Evolutionary conservation across 2,329 filamentous ascomycete genomes (phyloP), one percentile per base, ranked within the genome.

Genomic region (Drechslerella coelobrocha): DNA sequence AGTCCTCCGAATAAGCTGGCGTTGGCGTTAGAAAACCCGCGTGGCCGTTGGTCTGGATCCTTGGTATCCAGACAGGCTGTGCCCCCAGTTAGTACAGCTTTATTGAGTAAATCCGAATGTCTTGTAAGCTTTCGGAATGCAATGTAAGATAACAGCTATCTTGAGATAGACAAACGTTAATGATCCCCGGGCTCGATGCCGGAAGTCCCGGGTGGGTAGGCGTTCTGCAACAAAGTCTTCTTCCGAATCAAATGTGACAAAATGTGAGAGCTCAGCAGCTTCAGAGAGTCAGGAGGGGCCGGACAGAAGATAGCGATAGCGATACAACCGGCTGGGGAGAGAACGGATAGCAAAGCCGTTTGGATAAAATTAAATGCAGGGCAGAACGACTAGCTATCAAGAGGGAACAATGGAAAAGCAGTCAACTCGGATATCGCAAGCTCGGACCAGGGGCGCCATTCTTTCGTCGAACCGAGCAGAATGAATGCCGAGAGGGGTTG

Each of bases 391-490:
- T 14, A 14, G 48, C n/a, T 69, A 69, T 69, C 65, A 69, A 39
- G 65, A 69, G 50, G 59, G 34, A 48, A 61, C 65, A 69, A 62
- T 31, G 34, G 65, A 69, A 69, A 43, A 39, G 57, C 57, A 69
- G 57, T 69, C 52, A 61, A 69, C 47, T 62, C 45, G 59, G 57
- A 69, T 69, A 45, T 69, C 65, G 65, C 39, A 61, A 52, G 65
- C 57, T 62, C 57, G 65, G 57, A 62, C 61, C 65, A 62, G 26
- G 57, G 65, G 52, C 65, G 65, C 65, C 65, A 69, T 69, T 57
- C 57, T 69, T 69, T 62, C 65, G 65, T 69, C 48, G 27, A 57
- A 69, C 43, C 63, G 50, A 68, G 52, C 26, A 50, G 56, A 69
- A 62, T 48, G 57, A 69, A 45, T 37, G 57, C 57, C 24, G 31